Percentiles rank a stretch among this genome's conserved stretches.
Evolutionary conservation across 805 yeast genomes (phyloP).

Genomic region (Metschnikowia bowlesiae): DNA sequence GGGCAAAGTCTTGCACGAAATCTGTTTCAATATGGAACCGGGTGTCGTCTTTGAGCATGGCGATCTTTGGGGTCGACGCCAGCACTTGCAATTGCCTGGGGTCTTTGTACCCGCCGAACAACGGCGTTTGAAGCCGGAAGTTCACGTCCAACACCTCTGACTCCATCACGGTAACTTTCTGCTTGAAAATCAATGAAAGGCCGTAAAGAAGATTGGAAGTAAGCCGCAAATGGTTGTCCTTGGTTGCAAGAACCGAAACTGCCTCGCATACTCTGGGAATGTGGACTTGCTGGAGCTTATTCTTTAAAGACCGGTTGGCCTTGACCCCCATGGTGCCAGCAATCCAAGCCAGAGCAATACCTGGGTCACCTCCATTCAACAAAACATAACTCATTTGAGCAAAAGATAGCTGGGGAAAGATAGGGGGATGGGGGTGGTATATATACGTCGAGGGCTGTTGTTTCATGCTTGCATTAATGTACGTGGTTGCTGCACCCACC

Average conservation of each 20-base stretch:
- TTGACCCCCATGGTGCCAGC: conserved; percentile 40
- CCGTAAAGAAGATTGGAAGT: conserved; percentile 47
- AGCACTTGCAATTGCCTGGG: neutral
- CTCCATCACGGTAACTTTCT: conserved; percentile 46
- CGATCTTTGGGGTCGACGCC: neutral
- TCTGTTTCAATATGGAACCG: conserved; percentile 24
- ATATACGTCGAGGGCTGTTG: neutral
- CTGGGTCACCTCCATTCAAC: conserved; percentile 6
- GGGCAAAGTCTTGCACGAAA: conserved; percentile 12
- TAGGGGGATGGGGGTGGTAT: neutral
- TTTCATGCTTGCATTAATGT: neutral
- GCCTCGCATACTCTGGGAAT: conserved; percentile 41
- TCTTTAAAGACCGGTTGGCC: conserved; percentile 26
- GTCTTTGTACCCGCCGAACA: neutral
- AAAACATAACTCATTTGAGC: neutral
- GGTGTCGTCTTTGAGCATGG: conserved; percentile 22
- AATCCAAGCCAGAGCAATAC: conserved; percentile 29
- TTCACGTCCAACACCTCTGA: conserved; percentile 20
- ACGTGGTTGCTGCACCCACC: neutral
- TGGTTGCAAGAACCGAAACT: conserved; percentile 9
- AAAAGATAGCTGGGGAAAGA: neutral
- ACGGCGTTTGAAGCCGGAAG: conserved; percentile 1
- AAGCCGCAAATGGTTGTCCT: conserved; percentile 26
- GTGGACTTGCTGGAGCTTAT: conserved; percentile 30
- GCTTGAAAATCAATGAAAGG: conserved; percentile 43